Conservation (phyloP, 805 yeast species). For the Cyberlindnera mississippiensis region DNA sequence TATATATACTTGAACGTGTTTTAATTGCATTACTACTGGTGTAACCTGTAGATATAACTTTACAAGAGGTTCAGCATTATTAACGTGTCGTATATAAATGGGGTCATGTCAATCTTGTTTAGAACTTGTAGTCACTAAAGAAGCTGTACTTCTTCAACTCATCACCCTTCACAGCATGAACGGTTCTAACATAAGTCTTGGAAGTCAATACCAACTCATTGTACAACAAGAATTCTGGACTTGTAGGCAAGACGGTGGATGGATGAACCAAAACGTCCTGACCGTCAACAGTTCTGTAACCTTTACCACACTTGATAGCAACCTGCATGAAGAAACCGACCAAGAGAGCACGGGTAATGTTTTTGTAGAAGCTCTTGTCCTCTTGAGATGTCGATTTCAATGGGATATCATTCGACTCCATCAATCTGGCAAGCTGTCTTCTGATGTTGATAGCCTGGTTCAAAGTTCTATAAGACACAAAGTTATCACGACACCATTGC, state of each 20-base stretch:
- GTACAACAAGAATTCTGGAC: conserved; percentile 90
- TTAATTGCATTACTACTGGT: too few species aligned
- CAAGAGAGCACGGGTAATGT: conserved; percentile 79
- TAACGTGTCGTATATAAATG: too few species aligned
- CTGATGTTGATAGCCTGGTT: conserved; percentile 85
- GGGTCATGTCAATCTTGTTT: too few species aligned
- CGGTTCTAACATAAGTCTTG: conserved; percentile 91
- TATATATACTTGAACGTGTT: too few species aligned
- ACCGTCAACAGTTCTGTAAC: conserved; percentile 90
- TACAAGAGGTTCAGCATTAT: too few species aligned
- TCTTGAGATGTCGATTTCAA: conserved; percentile 65
- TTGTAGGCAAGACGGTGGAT: conserved; percentile 82
- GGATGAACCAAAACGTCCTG: conserved; percentile 96
- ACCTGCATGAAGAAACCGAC: conserved; percentile 99
- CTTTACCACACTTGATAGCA: conserved; percentile 87
- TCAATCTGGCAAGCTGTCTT: conserved; percentile 72
- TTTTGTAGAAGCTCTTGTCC: conserved; percentile 65
- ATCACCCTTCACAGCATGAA: conserved; percentile 88
- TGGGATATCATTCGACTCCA: conserved; percentile 77
- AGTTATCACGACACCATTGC: conserved; percentile 92
- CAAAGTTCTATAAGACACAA: conserved; percentile 76
- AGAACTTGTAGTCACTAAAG: conserved; percentile 30
- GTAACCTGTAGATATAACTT: too few species aligned
- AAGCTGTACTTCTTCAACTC: conserved; percentile 35
- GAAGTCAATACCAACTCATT: conserved; percentile 94